These are phyloP conservation scores for Coemansia sp. DNA, from an alignment of 192 early-diverging fungal species.

Conservation along the genomic window DNA sequence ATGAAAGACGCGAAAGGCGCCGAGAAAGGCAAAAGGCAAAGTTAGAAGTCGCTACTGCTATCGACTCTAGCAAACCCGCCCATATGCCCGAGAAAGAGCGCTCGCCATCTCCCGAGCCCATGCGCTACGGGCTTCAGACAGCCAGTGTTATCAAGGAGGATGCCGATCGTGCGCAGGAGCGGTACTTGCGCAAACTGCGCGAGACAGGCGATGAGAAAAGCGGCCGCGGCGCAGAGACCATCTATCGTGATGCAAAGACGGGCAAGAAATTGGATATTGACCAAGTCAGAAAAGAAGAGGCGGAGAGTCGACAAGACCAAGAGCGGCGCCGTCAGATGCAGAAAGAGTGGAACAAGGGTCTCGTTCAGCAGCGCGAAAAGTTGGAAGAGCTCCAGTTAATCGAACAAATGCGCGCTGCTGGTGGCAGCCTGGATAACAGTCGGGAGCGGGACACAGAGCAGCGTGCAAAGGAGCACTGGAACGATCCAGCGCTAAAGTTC, in stretches of 20 bases:
- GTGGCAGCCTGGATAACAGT: constrained; percentile 58
- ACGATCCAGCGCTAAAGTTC: constrained; percentile 68
- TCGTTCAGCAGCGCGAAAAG: constrained; percentile 61
- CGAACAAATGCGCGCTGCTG: constrained; percentile 37
- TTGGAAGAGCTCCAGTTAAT: constrained; percentile 25
- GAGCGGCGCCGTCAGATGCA: constrained; percentile 51
- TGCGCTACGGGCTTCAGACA: constrained; percentile 50
- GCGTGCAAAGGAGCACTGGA: constrained; percentile 63
- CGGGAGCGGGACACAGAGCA: constrained; percentile 55
- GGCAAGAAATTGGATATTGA: constrained; percentile 62
- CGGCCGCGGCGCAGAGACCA: constrained; percentile 56
- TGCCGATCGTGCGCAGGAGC: constrained; percentile 26
- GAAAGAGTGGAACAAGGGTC: constrained; percentile 65
- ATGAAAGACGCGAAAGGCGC: constrained; percentile 9
- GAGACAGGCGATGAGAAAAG: constrained; percentile 16
- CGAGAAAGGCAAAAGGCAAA: constrained; percentile 12
- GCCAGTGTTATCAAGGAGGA: constrained; percentile 35
- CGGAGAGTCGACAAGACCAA: constrained; percentile 29
- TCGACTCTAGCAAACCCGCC: neutral
- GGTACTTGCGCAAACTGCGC: constrained; percentile 33
- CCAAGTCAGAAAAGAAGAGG: constrained; percentile 44
- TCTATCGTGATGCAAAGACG: constrained; percentile 65
- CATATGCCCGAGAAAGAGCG: neutral
- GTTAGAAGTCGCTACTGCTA: constrained; percentile 1
- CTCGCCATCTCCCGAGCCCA: constrained; percentile 14